Evolutionary conservation across 2,329 filamentous ascomycete genomes (phyloP).

Genomic region (Dothiorella sarmentorum): DNA sequence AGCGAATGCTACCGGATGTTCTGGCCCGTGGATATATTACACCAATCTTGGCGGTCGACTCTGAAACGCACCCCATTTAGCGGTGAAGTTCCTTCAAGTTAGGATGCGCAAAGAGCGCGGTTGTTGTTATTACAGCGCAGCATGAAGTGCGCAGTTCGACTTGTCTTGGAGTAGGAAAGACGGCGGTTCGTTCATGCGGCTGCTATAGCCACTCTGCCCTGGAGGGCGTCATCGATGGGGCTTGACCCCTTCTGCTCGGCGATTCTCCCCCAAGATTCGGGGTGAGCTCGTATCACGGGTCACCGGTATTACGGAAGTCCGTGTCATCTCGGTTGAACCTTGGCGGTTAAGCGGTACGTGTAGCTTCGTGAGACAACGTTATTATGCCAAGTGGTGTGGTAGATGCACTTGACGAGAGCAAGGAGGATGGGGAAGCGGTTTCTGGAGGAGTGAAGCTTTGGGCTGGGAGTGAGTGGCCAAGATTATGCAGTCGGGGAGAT

Average conservation of each 20-base stretch:
- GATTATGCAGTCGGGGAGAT: background rate
- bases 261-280: background rate
- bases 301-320: background rate
- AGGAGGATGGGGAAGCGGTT: background rate
- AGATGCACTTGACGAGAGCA: background rate
- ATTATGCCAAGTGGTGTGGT: background rate
- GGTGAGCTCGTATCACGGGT: background rate
- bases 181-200: background rate
- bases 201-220: background rate
- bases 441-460: background rate
- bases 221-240: background rate
- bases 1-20: background rate
- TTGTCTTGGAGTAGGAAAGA: background rate
- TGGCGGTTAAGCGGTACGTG: background rate
- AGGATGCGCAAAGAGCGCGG: background rate
- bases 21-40: slow-evolving; percentile 9
- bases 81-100: background rate
- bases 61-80: slow-evolving; percentile 2
- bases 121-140: background rate
- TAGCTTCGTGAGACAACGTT: background rate
- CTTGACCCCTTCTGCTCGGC: background rate
- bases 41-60: background rate
- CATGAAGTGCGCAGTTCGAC: background rate
- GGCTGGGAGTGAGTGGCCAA: background rate
- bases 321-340: slow-evolving; percentile 10